Base-by-base conservation (phyloP, 2,329 filamentous ascomycete species). In the Ceratocystis huliohia region DNA sequence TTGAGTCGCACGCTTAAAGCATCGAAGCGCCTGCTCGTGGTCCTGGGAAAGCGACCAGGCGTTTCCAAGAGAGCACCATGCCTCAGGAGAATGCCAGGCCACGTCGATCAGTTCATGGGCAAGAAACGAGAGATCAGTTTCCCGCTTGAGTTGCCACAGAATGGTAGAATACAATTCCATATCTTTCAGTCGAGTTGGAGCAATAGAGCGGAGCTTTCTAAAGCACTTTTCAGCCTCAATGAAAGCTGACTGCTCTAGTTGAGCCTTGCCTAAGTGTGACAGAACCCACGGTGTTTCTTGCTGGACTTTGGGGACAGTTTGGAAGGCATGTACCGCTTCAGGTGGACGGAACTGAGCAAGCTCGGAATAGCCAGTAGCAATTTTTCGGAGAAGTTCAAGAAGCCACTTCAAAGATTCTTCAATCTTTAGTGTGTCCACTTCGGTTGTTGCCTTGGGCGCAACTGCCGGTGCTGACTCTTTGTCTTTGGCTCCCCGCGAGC, bases 161-260 rank as follows among this genome's bases (percentile, higher is more conserved):
- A 96, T 88, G 0, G 94, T 99, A 15, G 93, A 97, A 76, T 96
- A 99, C 45, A 97, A 87, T 74, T 99, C 94, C 92, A 97, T 96
- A 73, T 96, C 92, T 73, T 96, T 88, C 57, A 95, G 81, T 3
- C 90, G 85, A 0, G 89, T 89, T 0, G 93, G 93, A 13, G 89
- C 87, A 70, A 94, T 81, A 41, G 87, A 83, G 63, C 91, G 86
- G 70, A 99, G 84, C 66, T 86, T 85, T 67, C 85, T 82, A 74
- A 96, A 99, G 72, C 87, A 88, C 70, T 88, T 90, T 73, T 96
- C 93, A 2, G 94, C 91, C 69, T 96, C 90, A 1, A 80, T 79
- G 73, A 97, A 96, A 70, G 88, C 84, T 8, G 88, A 88, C 74
- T 93, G 89, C 77, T 99, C 94, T 74, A 96, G 96, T 73, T 95